Evolutionary conservation across 2,329 filamentous ascomycete species (phyloP), one percentile per base, ranked within the genome.

Genomic region (Aspergillus viridinutans): DNA sequence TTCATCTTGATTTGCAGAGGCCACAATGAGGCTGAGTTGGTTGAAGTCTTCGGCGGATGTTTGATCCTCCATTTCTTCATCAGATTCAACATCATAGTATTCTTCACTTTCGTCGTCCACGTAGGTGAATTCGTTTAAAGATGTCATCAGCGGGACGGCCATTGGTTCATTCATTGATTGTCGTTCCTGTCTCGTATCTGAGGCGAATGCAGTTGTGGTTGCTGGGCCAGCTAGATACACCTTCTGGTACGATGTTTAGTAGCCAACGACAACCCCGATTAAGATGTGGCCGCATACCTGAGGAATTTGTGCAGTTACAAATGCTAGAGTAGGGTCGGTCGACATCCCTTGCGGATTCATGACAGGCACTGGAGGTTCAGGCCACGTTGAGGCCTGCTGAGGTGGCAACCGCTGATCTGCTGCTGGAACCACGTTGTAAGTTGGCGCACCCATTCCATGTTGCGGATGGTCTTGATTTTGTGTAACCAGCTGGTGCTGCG

Each of bases 11-110:
- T 80, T 74, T 12, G 78, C 77, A 54, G 71, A 72, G 10, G 69
- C 67, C 68, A 74, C 70, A 74, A 79, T 72, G 21, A 81, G 76
- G 32, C 76, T 76, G 68, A 69, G 49, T 51, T 74, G 72, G 50
- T 74, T 73, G 53, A 70, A 71, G 28, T 68, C 68, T 53, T 74
- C 69, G 7, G 62, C 61, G 12, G 69, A 63, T 1, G 70, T 69
- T 51, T 75, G 74, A 4, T 76, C 72, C 29, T 77, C 74, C 55
- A 76, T 74, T 32, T 86, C 84, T 35, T 88, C 84, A 21, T 86
- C 85, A 1, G 83, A 85, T 35, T 85, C 83, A 9, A 76, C 79
- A 76, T 86, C 83, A 23, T 81, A 85, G n/a, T 78, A 81, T 59
- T 88, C 85, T 55, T 88, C 85, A 42, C 84, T 83, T 54, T 79